Evolutionary conservation across 257 asterid species (phyloP), one percentile per base, ranked within the genome.

Genomic region (Lantana camara): DNA sequence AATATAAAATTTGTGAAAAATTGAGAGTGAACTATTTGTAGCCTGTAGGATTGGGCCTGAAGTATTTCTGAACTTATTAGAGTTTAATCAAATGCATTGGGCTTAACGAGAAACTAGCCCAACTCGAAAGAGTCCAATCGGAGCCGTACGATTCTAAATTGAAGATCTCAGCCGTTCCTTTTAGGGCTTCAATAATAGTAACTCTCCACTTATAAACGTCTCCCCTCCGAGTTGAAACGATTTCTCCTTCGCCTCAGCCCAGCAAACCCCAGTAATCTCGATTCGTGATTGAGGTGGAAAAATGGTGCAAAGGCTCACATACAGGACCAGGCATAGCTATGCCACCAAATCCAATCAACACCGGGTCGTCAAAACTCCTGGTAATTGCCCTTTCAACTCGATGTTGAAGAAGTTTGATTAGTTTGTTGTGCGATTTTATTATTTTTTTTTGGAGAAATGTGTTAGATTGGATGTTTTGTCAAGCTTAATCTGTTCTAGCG

Each of bases 271-370:
- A 67, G 56, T 48, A 4, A 53, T 21, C 44, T 23, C 1, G 30
- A 44, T 12, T 52, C 56, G 2, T 46, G 15, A 40, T 41, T 42
- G 16, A 15, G 27, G 29, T 41, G 34, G 70, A 42, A 75, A 79
- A 73, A 90, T 90, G 97, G 96, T 85, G 75, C 97, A 90, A 49
- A 72, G 95, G 16, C 81, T 90, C 0, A 83, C 96, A 0, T 90
- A 90, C 40, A 70, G 93, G 30, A 77, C 58, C 57, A 73, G 97
- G 45, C 97, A 90, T 22, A 90, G 96, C 77, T 90, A 90, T 67
- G 97, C 97, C 66, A 90, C 96, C 22, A 90, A 85, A 53, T 90
- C 97, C 4, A 88, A 90, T 41, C 95, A 88, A 29, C 96, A 90
- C 58, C 73, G 96, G 10, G 55, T 90, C 64, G 95, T 90, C 30